Conservation (phyloP, 2,329 filamentous ascomycete genomes). For the Botrytis sinoallii region DNA sequence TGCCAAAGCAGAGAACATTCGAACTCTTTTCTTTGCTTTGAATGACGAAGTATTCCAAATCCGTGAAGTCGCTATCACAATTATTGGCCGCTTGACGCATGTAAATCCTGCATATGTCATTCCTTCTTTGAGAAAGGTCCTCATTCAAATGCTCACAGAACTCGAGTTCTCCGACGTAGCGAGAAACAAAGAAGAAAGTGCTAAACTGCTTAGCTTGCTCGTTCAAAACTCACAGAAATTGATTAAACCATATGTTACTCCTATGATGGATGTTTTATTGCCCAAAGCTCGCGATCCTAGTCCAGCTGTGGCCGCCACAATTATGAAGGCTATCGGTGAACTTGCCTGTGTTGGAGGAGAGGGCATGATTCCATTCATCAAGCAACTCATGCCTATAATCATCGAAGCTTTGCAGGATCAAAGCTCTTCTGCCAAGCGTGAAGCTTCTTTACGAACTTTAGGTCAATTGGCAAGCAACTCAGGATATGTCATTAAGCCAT, state of each 20-base stretch:
- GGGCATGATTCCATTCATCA: slow-evolving; percentile 89
- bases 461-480: slow-evolving; percentile 94
- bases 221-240: slow-evolving; percentile 90
- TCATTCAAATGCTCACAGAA: slow-evolving; percentile 94
- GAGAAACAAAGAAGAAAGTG: slow-evolving; percentile 93
- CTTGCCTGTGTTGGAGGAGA: slow-evolving; percentile 90
- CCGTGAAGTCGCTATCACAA: slow-evolving; percentile 89
- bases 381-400: slow-evolving; percentile 90
- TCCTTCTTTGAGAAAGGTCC: slow-evolving; percentile 86
- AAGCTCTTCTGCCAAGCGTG: slow-evolving; percentile 83
- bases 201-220: slow-evolving; percentile 85
- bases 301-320: slow-evolving; percentile 86
- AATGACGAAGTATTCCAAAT: slow-evolving; percentile 95
- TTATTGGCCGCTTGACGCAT: slow-evolving; percentile 87
- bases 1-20: slow-evolving; percentile 96
- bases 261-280: slow-evolving; percentile 91
- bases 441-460: slow-evolving; percentile 84
- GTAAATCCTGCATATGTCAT: slow-evolving; percentile 98
- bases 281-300: slow-evolving; percentile 86
- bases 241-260: slow-evolving; percentile 94
- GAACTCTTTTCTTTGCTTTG: slow-evolving; percentile 89
- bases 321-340: slow-evolving; percentile 92
- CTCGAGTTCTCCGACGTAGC: slow-evolving; percentile 94
- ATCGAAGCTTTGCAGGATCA: slow-evolving; percentile 92
- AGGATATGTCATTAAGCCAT: slow-evolving; percentile 95